phyloP scores from a whole-genome alignment of 2,329 filamentous ascomycete genomes.

The Colletotrichum salicis region DNA sequence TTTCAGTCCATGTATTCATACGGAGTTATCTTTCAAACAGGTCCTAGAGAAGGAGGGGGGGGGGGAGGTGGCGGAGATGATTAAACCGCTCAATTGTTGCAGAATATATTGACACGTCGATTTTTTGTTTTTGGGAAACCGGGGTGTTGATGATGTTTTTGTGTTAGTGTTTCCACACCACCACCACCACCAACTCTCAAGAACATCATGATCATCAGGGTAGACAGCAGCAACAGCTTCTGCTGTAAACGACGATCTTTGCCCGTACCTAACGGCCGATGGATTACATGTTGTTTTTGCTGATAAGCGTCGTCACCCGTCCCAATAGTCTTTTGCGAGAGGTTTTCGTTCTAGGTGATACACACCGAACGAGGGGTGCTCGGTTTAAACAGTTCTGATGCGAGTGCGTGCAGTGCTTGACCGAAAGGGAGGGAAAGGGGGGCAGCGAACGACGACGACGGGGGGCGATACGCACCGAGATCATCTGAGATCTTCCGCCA shows the following conservation, averaged over 20 bases:
- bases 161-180: background rate
- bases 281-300: background rate
- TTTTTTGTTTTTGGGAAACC: background rate
- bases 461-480: background rate
- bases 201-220: background rate
- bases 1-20: no score
- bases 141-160: no score
- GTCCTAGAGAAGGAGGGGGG: background rate
- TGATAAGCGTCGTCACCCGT: background rate
- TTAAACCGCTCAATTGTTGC: background rate
- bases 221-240: background rate
- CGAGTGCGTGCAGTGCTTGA: background rate
- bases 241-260: background rate
- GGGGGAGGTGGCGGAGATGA: background rate
- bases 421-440: background rate
- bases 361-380: constrained; percentile 7
- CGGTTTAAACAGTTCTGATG: no score
- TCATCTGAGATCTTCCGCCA: constrained; percentile 19
- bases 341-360: background rate
- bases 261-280: background rate
- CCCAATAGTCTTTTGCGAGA: background rate
- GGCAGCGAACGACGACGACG: background rate
- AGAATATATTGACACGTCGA: background rate
- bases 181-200: background rate
- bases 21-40: no score